Conservation (phyloP, 352 stramenopile species). For the Phytophthora constricta region DNA sequence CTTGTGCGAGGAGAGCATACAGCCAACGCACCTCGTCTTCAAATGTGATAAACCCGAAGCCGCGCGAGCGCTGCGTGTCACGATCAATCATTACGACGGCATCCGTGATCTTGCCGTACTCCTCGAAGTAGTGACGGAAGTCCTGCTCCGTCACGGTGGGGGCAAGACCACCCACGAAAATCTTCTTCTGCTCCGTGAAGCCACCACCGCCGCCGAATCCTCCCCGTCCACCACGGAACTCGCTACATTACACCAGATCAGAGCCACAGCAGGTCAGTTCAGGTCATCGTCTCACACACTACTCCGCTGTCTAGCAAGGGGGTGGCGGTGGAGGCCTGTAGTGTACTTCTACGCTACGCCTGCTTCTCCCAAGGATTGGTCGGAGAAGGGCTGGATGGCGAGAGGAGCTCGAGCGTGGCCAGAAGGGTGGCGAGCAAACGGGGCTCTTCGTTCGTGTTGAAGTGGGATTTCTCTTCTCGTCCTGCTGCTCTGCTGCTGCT, state of each 20-base stretch:
- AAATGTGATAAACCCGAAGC: conserved; percentile 95
- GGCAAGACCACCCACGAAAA: conserved; percentile 92
- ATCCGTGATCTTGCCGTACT: conserved; percentile 91
- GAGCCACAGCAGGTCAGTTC: conserved; percentile 33
- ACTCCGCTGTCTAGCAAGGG: neutral
- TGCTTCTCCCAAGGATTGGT: conserved; percentile 24
- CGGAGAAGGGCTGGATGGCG: conserved; percentile 43
- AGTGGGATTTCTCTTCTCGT: conserved; percentile 39
- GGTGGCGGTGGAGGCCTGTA: conserved; percentile 14
- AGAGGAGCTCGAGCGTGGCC: conserved; percentile 35
- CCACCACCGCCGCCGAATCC: conserved; percentile 34
- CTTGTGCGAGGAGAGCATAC: neutral
- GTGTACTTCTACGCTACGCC: conserved; percentile 32
- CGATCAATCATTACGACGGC: conserved; percentile 95
- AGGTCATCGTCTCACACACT: conserved; percentile 1
- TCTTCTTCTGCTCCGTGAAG: conserved; percentile 89
- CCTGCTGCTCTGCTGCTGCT: conserved; percentile 11
- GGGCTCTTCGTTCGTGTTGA: conserved; percentile 49
- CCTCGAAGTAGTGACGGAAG: conserved; percentile 92
- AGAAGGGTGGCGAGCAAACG: conserved; percentile 39
- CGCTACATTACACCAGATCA: conserved; percentile 41
- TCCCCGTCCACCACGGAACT: conserved; percentile 43
- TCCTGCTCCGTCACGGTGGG: conserved; percentile 89
- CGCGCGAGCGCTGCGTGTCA: conserved; percentile 89
- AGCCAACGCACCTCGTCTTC: conserved; percentile 76